Conservation (phyloP, 2,329 filamentous ascomycete genomes). For the Paramyrothecium sp. region DNA sequence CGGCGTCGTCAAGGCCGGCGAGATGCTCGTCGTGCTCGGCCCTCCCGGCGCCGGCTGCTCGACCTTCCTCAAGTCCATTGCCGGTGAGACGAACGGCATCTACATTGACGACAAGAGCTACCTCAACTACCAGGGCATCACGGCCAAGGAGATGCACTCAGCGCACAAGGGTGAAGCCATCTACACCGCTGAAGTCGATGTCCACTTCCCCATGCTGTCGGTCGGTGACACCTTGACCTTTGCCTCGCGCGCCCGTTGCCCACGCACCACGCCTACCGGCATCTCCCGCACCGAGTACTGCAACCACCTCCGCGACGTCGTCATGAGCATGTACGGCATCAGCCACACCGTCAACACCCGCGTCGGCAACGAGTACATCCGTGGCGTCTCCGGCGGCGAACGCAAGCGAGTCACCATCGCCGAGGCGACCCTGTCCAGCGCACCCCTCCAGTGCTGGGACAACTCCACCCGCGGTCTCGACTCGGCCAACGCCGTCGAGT, state of each 20-base stretch:
- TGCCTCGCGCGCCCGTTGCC: constrained; percentile 60
- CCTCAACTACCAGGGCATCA: constrained; percentile 17
- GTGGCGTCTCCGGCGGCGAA: constrained; percentile 75
- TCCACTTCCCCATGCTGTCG: constrained; percentile 51
- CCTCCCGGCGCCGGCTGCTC: constrained; percentile 62
- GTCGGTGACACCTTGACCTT: constrained; percentile 64
- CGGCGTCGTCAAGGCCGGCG: constrained; percentile 62
- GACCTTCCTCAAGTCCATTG: constrained; percentile 58
- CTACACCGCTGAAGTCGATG: constrained; percentile 20
- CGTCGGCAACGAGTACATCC: constrained; percentile 67
- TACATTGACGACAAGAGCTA: constrained; percentile 46
- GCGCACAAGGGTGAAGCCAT: constrained; percentile 14
- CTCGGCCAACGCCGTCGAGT: constrained; percentile 25
- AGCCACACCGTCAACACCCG: constrained; percentile 69
- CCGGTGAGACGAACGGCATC: constrained; percentile 64
- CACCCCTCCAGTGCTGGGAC: constrained; percentile 36
- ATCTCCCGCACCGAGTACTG: constrained; percentile 51
- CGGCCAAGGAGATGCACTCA: constrained; percentile 15
- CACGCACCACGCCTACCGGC: constrained; percentile 56
- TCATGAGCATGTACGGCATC: constrained; percentile 69
- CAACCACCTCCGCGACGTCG: constrained; percentile 59
- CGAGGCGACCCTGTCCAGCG: constrained; percentile 59
- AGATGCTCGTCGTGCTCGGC: constrained; percentile 70
- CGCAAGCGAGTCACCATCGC: constrained; percentile 76
- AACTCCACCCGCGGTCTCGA: constrained; percentile 28